These are phyloP conservation scores for Starmerella etchellsii DNA, from an alignment of 805 yeast genomes.

Conservation along the genomic window DNA sequence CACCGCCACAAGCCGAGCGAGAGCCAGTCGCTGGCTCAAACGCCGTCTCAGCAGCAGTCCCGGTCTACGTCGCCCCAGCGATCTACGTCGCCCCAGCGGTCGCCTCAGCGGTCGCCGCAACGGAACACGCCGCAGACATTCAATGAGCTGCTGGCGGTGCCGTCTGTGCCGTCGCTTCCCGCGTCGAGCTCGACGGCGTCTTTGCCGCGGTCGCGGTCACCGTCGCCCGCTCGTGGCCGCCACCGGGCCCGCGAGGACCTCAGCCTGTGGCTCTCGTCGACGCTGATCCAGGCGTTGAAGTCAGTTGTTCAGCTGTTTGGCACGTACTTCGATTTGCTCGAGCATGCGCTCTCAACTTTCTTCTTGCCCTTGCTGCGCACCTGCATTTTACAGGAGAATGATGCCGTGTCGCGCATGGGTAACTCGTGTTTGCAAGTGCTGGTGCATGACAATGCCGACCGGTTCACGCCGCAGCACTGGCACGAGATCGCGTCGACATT, in stretches of 20 bases:
- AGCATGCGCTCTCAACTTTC: slow-evolving; percentile 63
- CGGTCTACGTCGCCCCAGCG: neutral
- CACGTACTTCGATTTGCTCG: slow-evolving; percentile 66
- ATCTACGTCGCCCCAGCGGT: no score
- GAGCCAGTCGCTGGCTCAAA: neutral
- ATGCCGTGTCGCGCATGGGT: slow-evolving; percentile 91
- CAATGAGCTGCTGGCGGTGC: slow-evolving; percentile 1
- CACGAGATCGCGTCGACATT: slow-evolving; percentile 50
- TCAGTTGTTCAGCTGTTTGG: slow-evolving; percentile 74
- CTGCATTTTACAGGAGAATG: slow-evolving; percentile 93
- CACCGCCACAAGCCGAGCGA: neutral
- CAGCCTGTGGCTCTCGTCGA: slow-evolving; percentile 93
- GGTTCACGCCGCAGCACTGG: slow-evolving; percentile 66
- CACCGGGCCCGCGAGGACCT: slow-evolving; percentile 48
- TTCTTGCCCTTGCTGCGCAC: slow-evolving; percentile 65
- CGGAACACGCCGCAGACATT: neutral
- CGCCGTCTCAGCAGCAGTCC: neutral
- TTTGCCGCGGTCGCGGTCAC: slow-evolving; percentile 2
- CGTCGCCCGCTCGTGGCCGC: slow-evolving; percentile 6
- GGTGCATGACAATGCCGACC: slow-evolving; percentile 57
- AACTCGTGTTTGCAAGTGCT: slow-evolving; percentile 74
- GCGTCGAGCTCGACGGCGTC: neutral
- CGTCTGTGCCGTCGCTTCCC: neutral
- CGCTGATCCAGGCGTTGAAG: slow-evolving; percentile 87
- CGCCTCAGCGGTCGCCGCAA: neutral